Evolutionary conservation across 148 eudicot genomes (phyloP).

Genomic region (Pouteria glomerata): DNA sequence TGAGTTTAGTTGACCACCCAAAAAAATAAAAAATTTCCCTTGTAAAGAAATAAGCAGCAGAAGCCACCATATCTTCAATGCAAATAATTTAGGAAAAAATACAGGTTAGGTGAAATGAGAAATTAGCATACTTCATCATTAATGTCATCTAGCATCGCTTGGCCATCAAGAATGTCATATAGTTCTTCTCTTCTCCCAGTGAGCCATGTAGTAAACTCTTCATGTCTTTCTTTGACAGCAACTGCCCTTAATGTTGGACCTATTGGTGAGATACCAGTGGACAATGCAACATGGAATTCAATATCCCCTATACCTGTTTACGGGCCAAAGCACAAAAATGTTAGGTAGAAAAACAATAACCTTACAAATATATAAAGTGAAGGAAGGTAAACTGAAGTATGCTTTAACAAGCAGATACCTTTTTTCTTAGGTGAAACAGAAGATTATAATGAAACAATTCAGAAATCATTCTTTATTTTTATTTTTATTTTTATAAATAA

Average conservation of each 20-base stretch:
- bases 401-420: too few relatives aligned
- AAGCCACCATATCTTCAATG: too few relatives aligned
- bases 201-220: conserved; percentile 63
- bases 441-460: too few relatives aligned
- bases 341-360: too few relatives aligned
- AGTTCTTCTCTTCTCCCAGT: conserved; percentile 66
- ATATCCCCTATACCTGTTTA: conserved; percentile 61
- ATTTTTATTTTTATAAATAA: too few relatives aligned
- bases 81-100: background rate
- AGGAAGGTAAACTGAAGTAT: too few relatives aligned
- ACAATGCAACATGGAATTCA: conserved; percentile 62
- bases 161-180: conserved; percentile 63
- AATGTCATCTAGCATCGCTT: conserved; percentile 48
- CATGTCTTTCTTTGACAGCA: conserved; percentile 50
- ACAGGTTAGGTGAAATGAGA: background rate
- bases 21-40: too few relatives aligned
- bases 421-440: too few relatives aligned
- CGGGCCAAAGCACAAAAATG: conserved; percentile 13
- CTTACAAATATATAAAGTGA: too few relatives aligned
- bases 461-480: too few relatives aligned
- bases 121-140: conserved; percentile 48
- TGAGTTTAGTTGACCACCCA: too few relatives aligned
- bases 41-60: too few relatives aligned
- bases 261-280: conserved; percentile 55
- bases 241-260: conserved; percentile 67